These are phyloP conservation scores for Neonectria hederae DNA, from an alignment of 2,329 filamentous ascomycete species.

Conservation along the genomic window DNA sequence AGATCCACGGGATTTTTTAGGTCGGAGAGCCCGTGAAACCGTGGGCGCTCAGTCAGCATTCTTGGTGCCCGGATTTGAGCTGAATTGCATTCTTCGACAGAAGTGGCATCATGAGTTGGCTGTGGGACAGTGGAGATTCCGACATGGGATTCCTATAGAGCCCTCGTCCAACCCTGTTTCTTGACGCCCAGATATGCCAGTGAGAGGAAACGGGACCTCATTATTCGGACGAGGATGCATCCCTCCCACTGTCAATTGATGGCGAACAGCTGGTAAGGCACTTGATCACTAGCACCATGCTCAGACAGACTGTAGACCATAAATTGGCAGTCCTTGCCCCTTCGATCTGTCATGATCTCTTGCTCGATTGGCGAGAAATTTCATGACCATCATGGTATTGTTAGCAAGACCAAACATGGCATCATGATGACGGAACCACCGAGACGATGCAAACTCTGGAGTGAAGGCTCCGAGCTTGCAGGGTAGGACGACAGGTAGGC, in stretches of 20 bases:
- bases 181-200: no score
- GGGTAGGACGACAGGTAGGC: background rate
- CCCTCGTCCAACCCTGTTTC: no score
- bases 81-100: background rate
- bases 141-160: background rate
- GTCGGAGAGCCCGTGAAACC: no score
- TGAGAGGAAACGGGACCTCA: no score
- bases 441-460: background rate
- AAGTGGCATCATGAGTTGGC: background rate
- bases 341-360: background rate
- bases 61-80: background rate
- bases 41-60: background rate
- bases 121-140: background rate
- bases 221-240: no score
- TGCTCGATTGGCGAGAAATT: no score
- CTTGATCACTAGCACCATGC: no score
- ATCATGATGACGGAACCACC: background rate
- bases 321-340: background rate
- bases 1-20: no score
- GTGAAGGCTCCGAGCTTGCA: background rate
- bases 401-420: background rate
- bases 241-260: no score
- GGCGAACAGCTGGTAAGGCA: no score
- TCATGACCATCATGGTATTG: no score
- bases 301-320: no score